Percentiles rank a stretch among this genome's conserved stretches.
Evolutionary conservation across 441 rosid species (phyloP).

Genomic region (Adansonia madagascariensis): DNA sequence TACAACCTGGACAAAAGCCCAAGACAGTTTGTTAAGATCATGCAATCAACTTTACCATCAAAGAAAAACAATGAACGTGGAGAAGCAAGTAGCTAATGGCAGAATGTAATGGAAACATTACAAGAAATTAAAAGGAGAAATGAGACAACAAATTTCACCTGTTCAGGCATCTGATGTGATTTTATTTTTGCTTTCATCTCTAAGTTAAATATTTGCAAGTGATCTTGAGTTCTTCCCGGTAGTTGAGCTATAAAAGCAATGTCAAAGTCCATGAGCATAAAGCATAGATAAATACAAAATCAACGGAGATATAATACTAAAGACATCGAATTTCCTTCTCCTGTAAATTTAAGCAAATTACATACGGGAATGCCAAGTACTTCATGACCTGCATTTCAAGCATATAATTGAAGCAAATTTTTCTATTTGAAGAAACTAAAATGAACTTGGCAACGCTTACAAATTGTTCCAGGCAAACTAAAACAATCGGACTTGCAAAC

Average conservation of each 20-base stretch:
- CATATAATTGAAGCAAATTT: neutral
- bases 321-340: neutral
- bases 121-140: neutral
- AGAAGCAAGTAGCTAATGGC: neutral
- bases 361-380: slow-evolving; percentile 4
- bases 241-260: slow-evolving; percentile 77
- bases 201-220: slow-evolving; percentile 95
- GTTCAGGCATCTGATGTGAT: slow-evolving; percentile 99
- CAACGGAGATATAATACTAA: slow-evolving; percentile 1
- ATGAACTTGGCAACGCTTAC: neutral
- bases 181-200: slow-evolving; percentile 97
- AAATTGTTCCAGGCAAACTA: neutral
- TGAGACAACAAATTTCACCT: slow-evolving; percentile 47
- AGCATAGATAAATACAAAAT: neutral
- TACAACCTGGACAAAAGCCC: slow-evolving; percentile 59
- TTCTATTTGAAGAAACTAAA: neutral
- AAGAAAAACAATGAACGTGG: neutral
- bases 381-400: neutral
- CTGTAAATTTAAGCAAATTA: slow-evolving; percentile 1
- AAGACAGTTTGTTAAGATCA: slow-evolving; percentile 5
- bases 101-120: neutral
- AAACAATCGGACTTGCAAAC: neutral
- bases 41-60: neutral
- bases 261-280: slow-evolving; percentile 23
- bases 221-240: slow-evolving; percentile 98